Percentiles rank a stretch among this genome's conserved stretches.
These are phyloP conservation scores for Penicillium bovifimosum DNA, from an alignment of 495 filamentous ascomycete genomes.

Conservation along the genomic window DNA sequence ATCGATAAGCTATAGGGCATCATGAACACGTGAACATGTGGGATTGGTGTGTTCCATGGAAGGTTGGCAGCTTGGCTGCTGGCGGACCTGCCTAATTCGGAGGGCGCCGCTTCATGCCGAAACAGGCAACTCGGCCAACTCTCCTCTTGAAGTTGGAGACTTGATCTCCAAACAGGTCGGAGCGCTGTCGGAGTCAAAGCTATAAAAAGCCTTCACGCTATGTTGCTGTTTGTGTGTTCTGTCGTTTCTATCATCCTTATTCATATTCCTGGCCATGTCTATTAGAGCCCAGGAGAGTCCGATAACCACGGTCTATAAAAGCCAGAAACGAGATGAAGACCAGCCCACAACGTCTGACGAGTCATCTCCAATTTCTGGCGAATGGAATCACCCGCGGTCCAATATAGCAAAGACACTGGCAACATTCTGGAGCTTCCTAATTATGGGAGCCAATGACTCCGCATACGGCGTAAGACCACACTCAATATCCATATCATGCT, in stretches of 20 bases:
- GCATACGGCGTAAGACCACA: slow-evolving; percentile 60
- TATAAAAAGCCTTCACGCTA: neutral
- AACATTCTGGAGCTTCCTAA: slow-evolving; percentile 63
- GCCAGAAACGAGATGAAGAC: neutral
- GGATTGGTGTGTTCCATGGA: too few species aligned
- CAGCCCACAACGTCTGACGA: neutral
- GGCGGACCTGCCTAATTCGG: neutral
- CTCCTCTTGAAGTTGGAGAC: neutral
- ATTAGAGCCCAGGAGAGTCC: neutral
- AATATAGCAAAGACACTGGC: slow-evolving; percentile 59
- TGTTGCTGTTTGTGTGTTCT: neutral
- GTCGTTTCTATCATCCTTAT: neutral
- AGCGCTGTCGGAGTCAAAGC: neutral
- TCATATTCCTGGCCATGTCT: neutral
- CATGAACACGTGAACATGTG: too few species aligned
- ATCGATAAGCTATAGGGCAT: too few species aligned
- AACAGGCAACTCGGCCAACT: neutral
- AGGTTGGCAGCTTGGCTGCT: too few species aligned
- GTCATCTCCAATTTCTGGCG: neutral
- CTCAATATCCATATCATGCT: neutral
- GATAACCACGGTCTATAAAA: neutral
- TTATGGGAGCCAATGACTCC: slow-evolving; percentile 75
- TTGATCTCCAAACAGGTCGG: neutral
- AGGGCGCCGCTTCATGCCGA: neutral
- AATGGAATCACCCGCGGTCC: slow-evolving; percentile 62